Evolutionary conservation across 2,329 filamentous ascomycete species (phyloP).

Genomic region (Aspergillus terreus): DNA sequence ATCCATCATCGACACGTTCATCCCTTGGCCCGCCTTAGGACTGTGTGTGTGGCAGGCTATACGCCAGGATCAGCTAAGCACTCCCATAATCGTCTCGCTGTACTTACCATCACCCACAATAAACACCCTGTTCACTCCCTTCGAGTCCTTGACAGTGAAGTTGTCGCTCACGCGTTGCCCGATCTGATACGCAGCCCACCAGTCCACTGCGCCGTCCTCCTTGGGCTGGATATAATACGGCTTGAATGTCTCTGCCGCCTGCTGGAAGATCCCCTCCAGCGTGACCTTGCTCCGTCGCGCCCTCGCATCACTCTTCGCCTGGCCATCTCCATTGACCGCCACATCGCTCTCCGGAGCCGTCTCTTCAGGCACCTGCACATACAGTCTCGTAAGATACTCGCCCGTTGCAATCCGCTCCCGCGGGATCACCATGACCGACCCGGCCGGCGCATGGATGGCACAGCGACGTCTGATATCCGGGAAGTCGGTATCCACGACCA

Average conservation of each 20-base stretch:
- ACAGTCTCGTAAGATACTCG: constrained; percentile 68
- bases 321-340: constrained; percentile 30
- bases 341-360: constrained; percentile 23
- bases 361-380: constrained; percentile 44
- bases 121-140: constrained; percentile 68
- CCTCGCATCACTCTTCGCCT: constrained; percentile 54
- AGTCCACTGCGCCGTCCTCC: constrained; percentile 57
- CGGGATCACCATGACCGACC: constrained; percentile 77
- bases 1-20: constrained; percentile 74
- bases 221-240: constrained; percentile 64
- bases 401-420: constrained; percentile 59
- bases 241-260: constrained; percentile 62
- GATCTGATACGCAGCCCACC: constrained; percentile 75
- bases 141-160: constrained; percentile 57
- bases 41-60: constrained; percentile 73
- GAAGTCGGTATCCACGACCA: constrained; percentile 69
- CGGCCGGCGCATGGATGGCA: constrained; percentile 69
- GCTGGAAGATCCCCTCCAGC: constrained; percentile 59
- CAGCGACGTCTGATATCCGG: constrained; percentile 78
- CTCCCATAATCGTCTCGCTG: not conserved
- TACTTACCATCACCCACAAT: constrained; percentile 61
- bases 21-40: constrained; percentile 73
- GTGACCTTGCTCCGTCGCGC: constrained; percentile 62
- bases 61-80: not conserved
- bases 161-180: constrained; percentile 58